Evolutionary conservation across 2,329 filamentous ascomycete species (phyloP), one percentile per base, ranked within the genome.

Genomic region (Leptosphaerulina australis): DNA sequence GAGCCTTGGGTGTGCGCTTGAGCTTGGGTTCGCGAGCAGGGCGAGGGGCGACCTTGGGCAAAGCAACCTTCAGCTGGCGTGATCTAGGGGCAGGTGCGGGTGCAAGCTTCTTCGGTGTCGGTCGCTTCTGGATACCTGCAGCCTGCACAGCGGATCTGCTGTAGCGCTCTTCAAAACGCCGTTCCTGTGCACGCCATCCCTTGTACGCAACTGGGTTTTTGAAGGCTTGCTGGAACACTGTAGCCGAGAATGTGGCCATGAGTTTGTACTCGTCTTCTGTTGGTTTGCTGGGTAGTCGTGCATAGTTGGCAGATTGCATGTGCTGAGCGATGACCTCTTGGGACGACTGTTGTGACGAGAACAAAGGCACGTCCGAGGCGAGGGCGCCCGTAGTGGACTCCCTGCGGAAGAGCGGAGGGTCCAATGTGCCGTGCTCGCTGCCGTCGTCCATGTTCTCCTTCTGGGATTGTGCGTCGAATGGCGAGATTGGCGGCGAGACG

Each of bases 81-180:
- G 58, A 50, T 34, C 64, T 61, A 7, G 63, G 60, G 5, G 70
- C 70, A 1, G 71, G 70, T 9, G 70, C 70, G 24, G 71, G 71
- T 24, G 70, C 70, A 22, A 74, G 59, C 41, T 70, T 71, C 65
- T 71, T 70, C 44, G 72, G 44, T 3, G 61, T 60, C 44, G 64
- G 37, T 60, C 70, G 59, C 67, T 76, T 66, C 64, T 71, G 47
- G 57, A 73, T 44, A 71, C 75, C 37, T 69, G 71, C 47, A 75
- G 69, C 78, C 41, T 73, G 76, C 8, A 31, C 25, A 17, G 31
- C 21, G 4, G 36, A 11, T n/a, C 18, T 46, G 30, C 77, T 65
- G 52, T 72, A 74, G 37, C 60, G 73, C 57, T 83, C 77, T 7
- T 77, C 77, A 25, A 84, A 76, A 20, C 78, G 70, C 3, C 79